Evolutionary conservation across 2,329 filamentous ascomycete genomes (phyloP), one percentile per base, ranked within the genome.

Genomic region (Sordariomycetes sp.): DNA sequence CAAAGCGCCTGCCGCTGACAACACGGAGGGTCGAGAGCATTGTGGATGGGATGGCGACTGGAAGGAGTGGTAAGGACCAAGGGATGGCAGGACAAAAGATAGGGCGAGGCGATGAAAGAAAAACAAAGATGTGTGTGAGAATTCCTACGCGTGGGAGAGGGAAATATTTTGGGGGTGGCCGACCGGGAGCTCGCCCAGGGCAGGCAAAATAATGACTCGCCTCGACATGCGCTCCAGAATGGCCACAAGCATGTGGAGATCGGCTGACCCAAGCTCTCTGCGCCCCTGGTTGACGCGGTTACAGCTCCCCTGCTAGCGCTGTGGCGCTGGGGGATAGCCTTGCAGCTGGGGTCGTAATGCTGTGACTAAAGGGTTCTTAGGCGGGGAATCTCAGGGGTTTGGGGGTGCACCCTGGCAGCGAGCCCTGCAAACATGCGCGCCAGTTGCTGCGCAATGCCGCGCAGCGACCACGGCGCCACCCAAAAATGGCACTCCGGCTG

Each of bases 11-110:
- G 73, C 64, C 73, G 71, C 60, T 73, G 73, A 63, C 76, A 64
- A 69, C 76, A 72, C 64, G 76, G 66, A 58, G 35, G 22, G 77
- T 69, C 54, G 77, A 74, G 62, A 80, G 70, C 78, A 80, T 81
- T 58, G 55, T 59, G 66, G 16, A 8, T 48, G 3, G 8, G n/a
- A 11, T n/a, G 43, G n/a, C 3, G 43, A 12, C 18, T 37, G 7
- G 7, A n/a, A 43, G 37, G 12, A 43, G 37, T n/a, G 37, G 18
- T 3, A 16, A n/a, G 12, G 37, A 7, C 4, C 37, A 43, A 43
- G 12, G 28, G 28, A 32, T 8, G 28, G 8, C 8, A 8, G n/a
- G 4, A 22, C n/a, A 16, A 48, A 48, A n/a, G 43, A 22, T 3
- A 22, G 5, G 43, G 43, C 10, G 3, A n/a, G 43, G 8, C 20